phyloP scores from a whole-genome alignment of 768 basidiomycete species.

The Phylloporus sp. region DNA sequence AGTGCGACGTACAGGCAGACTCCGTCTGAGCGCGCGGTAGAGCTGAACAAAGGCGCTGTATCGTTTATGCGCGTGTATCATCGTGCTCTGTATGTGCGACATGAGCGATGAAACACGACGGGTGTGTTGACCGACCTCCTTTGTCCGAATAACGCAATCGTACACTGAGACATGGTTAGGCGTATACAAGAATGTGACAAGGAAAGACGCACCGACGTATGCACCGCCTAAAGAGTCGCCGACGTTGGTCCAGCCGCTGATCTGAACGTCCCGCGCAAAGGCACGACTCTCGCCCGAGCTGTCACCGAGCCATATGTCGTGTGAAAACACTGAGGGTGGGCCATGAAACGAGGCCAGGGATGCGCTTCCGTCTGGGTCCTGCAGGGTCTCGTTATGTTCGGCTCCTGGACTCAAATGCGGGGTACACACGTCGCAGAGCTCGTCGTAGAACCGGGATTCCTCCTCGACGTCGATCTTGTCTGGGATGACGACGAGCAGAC shows the following conservation, averaged over 20 bases:
- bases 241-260: constrained; percentile 69
- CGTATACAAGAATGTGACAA: neutral
- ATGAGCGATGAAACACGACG: neutral
- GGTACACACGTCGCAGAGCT: constrained; percentile 46
- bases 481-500: constrained; percentile 52
- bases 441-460: constrained; percentile 63
- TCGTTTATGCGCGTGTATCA: constrained; percentile 62
- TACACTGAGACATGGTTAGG: constrained; percentile 42
- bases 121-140: constrained; percentile 40
- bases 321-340: constrained; percentile 57
- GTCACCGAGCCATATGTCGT: constrained; percentile 68
- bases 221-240: constrained; percentile 62
- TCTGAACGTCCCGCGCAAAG: constrained; percentile 63
- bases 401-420: neutral
- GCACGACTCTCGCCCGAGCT: constrained; percentile 48
- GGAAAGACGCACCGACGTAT: constrained; percentile 51
- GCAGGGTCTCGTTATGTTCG: neutral
- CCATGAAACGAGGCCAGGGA: constrained; percentile 21
- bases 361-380: constrained; percentile 22
- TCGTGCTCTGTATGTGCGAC: constrained; percentile 42
- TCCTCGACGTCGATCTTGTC: constrained; percentile 63
- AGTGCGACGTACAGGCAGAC: constrained; percentile 46
- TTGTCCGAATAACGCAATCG: constrained; percentile 65
- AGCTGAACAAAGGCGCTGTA: constrained; percentile 65
- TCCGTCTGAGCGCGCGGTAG: constrained; percentile 42